Conservation (phyloP, 495 filamentous ascomycete species). For the Penicillium odoratum region DNA sequence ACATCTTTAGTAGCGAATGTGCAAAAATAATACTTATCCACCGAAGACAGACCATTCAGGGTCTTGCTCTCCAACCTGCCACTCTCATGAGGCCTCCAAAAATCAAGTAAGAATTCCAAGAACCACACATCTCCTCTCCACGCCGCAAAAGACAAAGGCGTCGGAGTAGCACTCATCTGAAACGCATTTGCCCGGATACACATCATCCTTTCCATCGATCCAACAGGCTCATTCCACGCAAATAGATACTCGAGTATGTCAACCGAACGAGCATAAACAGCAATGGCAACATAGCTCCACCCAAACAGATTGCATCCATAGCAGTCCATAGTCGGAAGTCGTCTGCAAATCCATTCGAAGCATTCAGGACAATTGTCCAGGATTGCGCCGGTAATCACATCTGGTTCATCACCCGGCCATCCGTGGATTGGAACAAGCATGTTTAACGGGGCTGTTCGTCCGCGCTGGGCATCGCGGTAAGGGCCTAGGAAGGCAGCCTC, state of each 20-base stretch:
- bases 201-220: neutral
- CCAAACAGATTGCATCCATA: slow-evolving; percentile 10
- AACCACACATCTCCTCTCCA: neutral
- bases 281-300: slow-evolving; percentile 13
- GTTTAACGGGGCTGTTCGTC: neutral
- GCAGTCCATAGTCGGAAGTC: neutral
- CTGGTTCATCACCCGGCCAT: neutral
- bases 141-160: neutral
- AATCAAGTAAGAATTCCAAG: neutral
- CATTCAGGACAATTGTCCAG: slow-evolving; percentile 15
- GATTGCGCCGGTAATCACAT: slow-evolving; percentile 13
- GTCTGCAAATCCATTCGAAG: slow-evolving; percentile 8
- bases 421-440: neutral
- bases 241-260: slow-evolving; percentile 9
- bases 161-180: neutral
- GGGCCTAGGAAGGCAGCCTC: neutral
- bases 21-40: neutral
- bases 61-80: neutral
- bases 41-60: neutral
- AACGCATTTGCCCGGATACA: neutral
- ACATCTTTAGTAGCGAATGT: neutral
- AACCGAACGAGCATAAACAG: neutral
- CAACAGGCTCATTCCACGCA: neutral
- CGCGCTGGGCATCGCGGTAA: neutral
- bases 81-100: neutral